A percentile compares a stretch with the other conserved stretches of the same genome.
Conservation (phyloP, 345 rosid genomes). For the Camelina sativa region DNA sequence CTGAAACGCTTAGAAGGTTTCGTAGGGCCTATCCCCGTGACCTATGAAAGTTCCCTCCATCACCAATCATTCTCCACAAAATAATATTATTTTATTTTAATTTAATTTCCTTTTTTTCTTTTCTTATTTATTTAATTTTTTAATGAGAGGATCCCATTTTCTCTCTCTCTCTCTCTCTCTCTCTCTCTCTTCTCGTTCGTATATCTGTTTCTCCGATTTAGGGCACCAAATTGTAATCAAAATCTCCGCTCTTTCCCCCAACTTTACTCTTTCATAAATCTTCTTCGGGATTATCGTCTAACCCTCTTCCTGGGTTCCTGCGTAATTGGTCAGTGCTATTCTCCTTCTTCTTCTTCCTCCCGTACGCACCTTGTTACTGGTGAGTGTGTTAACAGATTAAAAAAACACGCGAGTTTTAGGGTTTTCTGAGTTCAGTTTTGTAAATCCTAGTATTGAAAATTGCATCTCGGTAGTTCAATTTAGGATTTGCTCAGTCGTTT, state of each 20-base stretch:
- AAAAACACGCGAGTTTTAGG: constrained; percentile 30
- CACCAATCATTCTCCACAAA: constrained; percentile 37
- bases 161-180: constrained; percentile 29
- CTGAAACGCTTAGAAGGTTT: not conserved
- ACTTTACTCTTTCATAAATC: not conserved
- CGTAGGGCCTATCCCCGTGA: constrained; percentile 18
- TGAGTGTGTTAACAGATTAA: constrained; percentile 6
- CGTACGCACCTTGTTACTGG: constrained; percentile 27
- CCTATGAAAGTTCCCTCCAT: constrained; percentile 36
- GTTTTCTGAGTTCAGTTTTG: constrained; percentile 31
- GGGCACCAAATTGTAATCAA: constrained; percentile 38
- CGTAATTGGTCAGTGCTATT: constrained; percentile 26
- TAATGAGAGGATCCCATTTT: constrained; percentile 10
- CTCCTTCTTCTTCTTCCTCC: not conserved
- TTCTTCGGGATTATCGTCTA: constrained; percentile 5
- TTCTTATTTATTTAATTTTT: not conserved
- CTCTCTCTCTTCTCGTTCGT: not conserved
- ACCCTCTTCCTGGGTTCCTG: not conserved
- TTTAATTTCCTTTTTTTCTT: not conserved
- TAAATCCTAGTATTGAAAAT: not conserved
- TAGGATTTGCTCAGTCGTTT: not conserved
- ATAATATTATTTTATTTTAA: not conserved
- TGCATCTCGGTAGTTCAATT: constrained; percentile 1
- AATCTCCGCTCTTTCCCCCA: constrained; percentile 24
- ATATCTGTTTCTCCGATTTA: constrained; percentile 41